phyloP scores from a whole-genome alignment of 1,284 basidiomycete genomes.

The Ganoderma lucidum region DNA sequence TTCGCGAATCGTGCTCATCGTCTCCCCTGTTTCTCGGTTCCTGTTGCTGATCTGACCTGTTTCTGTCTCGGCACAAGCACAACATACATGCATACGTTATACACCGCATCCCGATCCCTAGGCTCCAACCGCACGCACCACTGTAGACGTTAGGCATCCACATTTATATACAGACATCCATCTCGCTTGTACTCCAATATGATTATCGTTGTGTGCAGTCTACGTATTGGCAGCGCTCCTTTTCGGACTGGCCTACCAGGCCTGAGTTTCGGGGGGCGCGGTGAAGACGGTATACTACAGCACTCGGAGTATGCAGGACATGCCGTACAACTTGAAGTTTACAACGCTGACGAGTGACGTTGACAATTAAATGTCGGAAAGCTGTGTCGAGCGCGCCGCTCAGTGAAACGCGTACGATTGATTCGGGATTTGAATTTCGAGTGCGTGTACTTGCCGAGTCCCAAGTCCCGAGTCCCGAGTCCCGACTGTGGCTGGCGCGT shows the following conservation, averaged over 20 bases:
- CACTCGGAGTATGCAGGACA: too few species aligned
- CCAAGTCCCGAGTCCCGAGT: too few species aligned
- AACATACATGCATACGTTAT: conserved; percentile 10
- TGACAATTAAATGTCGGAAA: neutral
- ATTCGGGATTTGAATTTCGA: neutral
- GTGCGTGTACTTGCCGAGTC: too few species aligned
- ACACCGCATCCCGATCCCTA: conserved; percentile 4
- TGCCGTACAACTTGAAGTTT: too few species aligned
- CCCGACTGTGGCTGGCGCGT: neutral
- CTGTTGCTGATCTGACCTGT: neutral
- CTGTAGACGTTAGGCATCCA: conserved; percentile 19
- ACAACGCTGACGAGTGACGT: neutral
- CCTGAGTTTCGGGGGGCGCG: too few species aligned
- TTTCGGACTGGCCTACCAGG: too few species aligned
- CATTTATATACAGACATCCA: conserved; percentile 5
- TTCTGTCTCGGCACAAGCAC: neutral
- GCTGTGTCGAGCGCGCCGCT: neutral
- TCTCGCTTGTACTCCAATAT: conserved; percentile 20
- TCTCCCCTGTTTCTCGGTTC: neutral
- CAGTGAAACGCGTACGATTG: neutral
- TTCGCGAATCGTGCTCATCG: conserved; percentile 12
- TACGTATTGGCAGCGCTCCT: neutral
- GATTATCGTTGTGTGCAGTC: conserved; percentile 5
- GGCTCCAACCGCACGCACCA: conserved; percentile 6
- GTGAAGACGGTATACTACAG: too few species aligned